Evolutionary conservation across 2,329 filamentous ascomycete species (phyloP).

Genomic region (Coniochaeta prunicola): DNA sequence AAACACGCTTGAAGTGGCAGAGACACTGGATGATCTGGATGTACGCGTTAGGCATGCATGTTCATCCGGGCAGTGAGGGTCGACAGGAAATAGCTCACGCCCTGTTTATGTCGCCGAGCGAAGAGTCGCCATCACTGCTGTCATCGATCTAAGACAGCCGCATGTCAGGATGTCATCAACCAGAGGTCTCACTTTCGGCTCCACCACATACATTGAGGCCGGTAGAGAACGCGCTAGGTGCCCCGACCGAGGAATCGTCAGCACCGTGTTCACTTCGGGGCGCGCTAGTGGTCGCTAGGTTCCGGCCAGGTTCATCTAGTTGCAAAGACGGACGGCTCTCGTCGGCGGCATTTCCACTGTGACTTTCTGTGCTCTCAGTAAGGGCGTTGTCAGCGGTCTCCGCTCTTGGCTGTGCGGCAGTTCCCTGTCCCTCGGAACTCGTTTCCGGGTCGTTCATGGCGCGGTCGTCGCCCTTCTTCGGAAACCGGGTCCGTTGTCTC

Average conservation of each 20-base stretch:
- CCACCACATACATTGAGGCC: not conserved
- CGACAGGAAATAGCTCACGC: not conserved
- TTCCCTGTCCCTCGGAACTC: not conserved
- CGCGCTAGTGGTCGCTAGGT: not conserved
- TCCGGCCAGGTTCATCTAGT: not conserved
- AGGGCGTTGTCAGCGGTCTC: not conserved
- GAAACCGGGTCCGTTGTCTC: too few relatives aligned
- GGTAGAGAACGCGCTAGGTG: not conserved
- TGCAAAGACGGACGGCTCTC: not conserved
- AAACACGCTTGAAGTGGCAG: constrained; percentile 3
- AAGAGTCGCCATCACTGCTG: not conserved
- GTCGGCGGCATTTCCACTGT: not conserved
- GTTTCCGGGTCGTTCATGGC: not conserved
- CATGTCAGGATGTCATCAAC: not conserved
- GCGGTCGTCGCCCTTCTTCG: not conserved
- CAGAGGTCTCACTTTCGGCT: not conserved
- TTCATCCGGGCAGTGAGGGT: not conserved
- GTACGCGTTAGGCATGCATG: not conserved
- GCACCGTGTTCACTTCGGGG: not conserved
- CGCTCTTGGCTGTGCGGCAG: not conserved
- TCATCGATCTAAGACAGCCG: not conserved
- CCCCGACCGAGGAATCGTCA: not conserved
- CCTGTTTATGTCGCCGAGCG: not conserved
- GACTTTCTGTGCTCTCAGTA: not conserved
- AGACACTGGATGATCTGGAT: constrained; percentile 3